Percentiles rank a stretch among this genome's conserved stretches.
Conservation (phyloP, 192 early-diverging fungal genomes). For the Linnemannia elongata region DNA sequence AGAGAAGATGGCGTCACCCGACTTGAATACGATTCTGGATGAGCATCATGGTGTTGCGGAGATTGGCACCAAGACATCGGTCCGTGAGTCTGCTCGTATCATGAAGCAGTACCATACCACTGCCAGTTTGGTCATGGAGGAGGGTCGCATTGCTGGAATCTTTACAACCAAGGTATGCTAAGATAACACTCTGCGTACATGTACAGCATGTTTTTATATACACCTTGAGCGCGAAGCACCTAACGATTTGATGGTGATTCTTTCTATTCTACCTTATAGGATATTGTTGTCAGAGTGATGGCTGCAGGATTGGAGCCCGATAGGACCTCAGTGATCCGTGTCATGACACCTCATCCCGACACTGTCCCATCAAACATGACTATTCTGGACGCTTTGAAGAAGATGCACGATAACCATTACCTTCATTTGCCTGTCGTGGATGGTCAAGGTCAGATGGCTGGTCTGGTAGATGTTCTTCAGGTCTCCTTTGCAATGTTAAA, state of each 20-base stretch:
- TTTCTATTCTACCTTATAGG: constrained; percentile 69
- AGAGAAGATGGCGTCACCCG: constrained; percentile 90
- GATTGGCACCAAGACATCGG: constrained; percentile 75
- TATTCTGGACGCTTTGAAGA: constrained; percentile 82
- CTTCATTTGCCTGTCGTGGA: constrained; percentile 83
- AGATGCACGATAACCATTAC: constrained; percentile 83
- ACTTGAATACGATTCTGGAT: constrained; percentile 85
- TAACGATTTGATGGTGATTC: not conserved
- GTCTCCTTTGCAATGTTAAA: constrained; percentile 84
- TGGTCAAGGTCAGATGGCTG: constrained; percentile 73
- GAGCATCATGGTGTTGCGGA: constrained; percentile 67
- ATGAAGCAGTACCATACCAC: constrained; percentile 83
- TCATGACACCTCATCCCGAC: constrained; percentile 93
- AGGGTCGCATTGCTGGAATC: constrained; percentile 81
- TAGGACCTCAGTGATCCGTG: constrained; percentile 92
- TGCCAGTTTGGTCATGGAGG: constrained; percentile 76
- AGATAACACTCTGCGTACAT: no score
- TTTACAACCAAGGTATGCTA: constrained; percentile 60
- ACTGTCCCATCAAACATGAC: constrained; percentile 74
- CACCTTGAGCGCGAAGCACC: not conserved
- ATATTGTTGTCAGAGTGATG: constrained; percentile 87
- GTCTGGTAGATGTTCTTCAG: constrained; percentile 84
- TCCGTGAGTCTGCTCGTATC: constrained; percentile 76
- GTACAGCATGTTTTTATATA: not conserved
- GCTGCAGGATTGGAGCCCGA: constrained; percentile 87